Percentiles rank a stretch among this genome's conserved stretches.
Evolutionary conservation across 2,329 filamentous ascomycete species (phyloP).

Genomic region (Fusarium humuli): DNA sequence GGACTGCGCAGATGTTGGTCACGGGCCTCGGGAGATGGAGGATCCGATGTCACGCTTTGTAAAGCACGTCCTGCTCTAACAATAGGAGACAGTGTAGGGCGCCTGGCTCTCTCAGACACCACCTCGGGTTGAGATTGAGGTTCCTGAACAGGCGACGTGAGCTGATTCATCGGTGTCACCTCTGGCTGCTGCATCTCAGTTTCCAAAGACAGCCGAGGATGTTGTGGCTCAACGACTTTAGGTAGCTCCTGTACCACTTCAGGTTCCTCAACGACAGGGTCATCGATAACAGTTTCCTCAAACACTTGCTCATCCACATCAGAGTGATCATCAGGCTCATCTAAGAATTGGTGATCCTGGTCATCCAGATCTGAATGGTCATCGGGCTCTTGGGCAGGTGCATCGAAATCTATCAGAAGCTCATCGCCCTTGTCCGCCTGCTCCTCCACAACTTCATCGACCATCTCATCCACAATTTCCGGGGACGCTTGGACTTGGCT

Average conservation of each 20-base stretch:
- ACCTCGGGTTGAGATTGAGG: conserved; percentile 50
- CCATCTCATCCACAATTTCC: conserved; percentile 32
- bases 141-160: conserved; percentile 54
- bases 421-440: not conserved
- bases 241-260: conserved; percentile 19
- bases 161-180: conserved; percentile 53
- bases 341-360: conserved; percentile 15
- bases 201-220: conserved; percentile 21
- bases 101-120: conserved; percentile 47
- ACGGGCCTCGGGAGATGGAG: conserved; percentile 65
- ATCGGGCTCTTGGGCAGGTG: conserved; percentile 4
- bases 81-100: conserved; percentile 66
- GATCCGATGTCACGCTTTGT: conserved; percentile 69
- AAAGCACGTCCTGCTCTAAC: conserved; percentile 68
- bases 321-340: conserved; percentile 11
- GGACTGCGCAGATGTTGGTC: conserved; percentile 66
- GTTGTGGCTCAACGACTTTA: conserved; percentile 19
- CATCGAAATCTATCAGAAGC: conserved; percentile 20
- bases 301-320: conserved; percentile 8
- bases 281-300: conserved; percentile 28
- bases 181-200: conserved; percentile 40
- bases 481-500: conserved; percentile 4
- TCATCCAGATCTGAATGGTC: conserved; percentile 17
- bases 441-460: conserved; percentile 27
- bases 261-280: conserved; percentile 23